These are phyloP conservation scores for Lactifluus subvellereus DNA, from an alignment of 768 basidiomycete species.

Conservation along the genomic window DNA sequence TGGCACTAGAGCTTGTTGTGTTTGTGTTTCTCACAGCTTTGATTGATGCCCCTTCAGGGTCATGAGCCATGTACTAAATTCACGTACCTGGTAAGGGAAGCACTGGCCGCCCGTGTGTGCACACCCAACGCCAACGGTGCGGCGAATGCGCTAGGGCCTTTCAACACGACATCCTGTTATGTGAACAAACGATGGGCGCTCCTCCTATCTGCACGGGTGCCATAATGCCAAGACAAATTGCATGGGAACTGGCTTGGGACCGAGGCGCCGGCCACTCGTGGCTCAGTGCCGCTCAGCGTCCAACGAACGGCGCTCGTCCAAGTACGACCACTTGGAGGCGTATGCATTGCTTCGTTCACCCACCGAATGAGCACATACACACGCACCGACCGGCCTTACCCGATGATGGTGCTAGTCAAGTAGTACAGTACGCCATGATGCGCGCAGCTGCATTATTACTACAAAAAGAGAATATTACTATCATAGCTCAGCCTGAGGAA, in stretches of 20 bases:
- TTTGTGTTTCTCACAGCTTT: neutral
- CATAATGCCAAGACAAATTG: neutral
- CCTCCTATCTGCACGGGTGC: neutral
- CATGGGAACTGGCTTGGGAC: no score
- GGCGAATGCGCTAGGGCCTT: neutral
- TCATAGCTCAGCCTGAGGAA: neutral
- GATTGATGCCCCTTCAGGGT: constrained; percentile 1
- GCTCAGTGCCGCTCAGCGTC: no score
- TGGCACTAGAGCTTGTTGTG: neutral
- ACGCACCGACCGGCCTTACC: no score
- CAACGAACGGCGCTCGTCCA: no score
- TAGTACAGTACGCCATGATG: neutral
- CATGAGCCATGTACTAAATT: neutral
- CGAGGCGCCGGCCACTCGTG: no score
- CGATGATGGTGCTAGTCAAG: no score
- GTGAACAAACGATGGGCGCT: neutral
- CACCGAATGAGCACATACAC: no score
- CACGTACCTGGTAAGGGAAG: neutral
- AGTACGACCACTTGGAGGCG: no score
- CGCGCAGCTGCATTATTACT: no score
- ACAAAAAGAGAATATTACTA: neutral
- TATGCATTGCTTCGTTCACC: no score
- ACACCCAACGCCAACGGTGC: neutral
- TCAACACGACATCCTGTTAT: neutral
- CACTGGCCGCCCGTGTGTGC: no score